Conservation (phyloP, 2,329 filamentous ascomycete genomes). For the Fusarium nygamai region DNA sequence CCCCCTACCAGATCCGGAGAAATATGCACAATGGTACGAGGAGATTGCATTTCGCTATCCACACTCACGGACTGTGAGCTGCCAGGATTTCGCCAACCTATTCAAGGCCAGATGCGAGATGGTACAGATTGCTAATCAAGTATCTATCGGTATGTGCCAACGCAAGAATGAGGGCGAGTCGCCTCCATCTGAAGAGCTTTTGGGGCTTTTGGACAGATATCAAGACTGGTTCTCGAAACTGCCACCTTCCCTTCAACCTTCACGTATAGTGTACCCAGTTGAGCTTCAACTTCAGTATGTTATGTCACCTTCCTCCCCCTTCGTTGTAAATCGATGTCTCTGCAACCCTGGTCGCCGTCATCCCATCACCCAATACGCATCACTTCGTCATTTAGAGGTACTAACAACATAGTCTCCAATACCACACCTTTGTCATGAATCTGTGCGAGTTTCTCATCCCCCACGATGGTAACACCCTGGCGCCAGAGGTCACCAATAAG, state of each 20-base stretch:
- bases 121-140: neutral
- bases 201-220: neutral
- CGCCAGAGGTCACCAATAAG: neutral
- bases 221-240: neutral
- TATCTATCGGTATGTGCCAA: neutral
- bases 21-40: neutral
- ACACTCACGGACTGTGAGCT: neutral
- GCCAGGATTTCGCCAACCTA: neutral
- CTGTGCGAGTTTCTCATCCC: neutral
- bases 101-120: neutral
- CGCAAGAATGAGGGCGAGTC: neutral
- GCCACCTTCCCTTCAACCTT: neutral
- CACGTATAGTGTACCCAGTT: neutral
- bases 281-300: neutral
- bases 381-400: accelerated
- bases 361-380: neutral
- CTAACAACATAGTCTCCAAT: neutral
- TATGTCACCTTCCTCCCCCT: neutral
- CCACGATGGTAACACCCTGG: neutral
- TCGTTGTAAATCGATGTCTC: neutral
- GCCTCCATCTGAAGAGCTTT: neutral
- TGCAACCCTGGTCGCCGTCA: neutral
- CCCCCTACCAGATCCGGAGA: neutral
- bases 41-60: neutral
- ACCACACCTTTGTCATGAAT: neutral